Conservation (phyloP, 371 early-diverging fungal genomes). For the Smittium mucronatum region DNA sequence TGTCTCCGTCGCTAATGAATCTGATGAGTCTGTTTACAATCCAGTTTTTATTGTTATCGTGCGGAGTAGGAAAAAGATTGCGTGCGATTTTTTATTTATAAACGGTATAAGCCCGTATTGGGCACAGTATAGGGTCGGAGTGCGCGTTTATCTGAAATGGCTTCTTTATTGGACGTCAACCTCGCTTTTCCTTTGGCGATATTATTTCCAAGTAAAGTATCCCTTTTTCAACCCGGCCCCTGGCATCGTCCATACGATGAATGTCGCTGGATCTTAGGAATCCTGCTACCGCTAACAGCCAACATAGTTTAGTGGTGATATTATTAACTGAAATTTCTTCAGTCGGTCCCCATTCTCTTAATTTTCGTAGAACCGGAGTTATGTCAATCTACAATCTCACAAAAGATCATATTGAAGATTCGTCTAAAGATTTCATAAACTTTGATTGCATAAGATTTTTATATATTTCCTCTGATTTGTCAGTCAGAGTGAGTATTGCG, state of each 20-base stretch:
- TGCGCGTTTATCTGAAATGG: too few species aligned
- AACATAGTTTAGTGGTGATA: not conserved
- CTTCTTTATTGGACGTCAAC: not conserved
- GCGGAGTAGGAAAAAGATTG: too few species aligned
- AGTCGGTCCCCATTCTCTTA: not conserved
- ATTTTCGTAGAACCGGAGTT: not conserved
- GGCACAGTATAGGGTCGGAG: too few species aligned
- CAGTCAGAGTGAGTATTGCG: not conserved
- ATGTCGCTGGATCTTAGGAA: not conserved
- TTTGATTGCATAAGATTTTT: not conserved
- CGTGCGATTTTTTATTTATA: too few species aligned
- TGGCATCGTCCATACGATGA: not conserved
- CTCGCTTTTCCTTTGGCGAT: not conserved
- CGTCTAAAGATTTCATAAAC: not conserved
- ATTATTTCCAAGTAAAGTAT: not conserved
- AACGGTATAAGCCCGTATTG: too few species aligned
- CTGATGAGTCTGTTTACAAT: too few species aligned
- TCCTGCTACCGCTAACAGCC: not conserved
- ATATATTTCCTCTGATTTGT: not conserved
- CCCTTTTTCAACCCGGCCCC: not conserved
- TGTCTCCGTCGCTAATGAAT: too few species aligned
- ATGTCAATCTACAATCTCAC: not conserved
- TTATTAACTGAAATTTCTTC: not conserved
- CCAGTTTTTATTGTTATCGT: too few species aligned
- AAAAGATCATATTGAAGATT: not conserved